These are phyloP conservation scores for Hypomontagnella monticulosa DNA, from an alignment of 495 filamentous ascomycete genomes.

Conservation along the genomic window DNA sequence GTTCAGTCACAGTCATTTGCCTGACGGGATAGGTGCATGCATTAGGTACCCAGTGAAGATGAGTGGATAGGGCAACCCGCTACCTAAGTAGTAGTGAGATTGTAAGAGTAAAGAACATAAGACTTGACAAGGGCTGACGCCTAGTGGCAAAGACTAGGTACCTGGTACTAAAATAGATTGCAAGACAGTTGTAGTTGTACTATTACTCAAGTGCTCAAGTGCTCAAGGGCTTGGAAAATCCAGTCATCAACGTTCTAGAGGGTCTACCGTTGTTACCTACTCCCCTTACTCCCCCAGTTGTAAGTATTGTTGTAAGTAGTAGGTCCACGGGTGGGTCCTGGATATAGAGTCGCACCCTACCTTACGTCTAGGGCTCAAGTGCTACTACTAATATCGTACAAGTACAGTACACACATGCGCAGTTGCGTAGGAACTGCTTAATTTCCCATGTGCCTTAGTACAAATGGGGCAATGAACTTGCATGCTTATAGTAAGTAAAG, in stretches of 20 bases:
- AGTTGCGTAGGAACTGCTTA: no score
- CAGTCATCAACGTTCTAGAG: slow-evolving; percentile 31
- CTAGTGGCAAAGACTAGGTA: slow-evolving; percentile 12
- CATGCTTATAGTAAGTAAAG: no score
- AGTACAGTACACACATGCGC: not conserved
- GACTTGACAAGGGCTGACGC: slow-evolving; percentile 13
- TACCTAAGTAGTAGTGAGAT: not conserved
- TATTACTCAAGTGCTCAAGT: no score
- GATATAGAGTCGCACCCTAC: slow-evolving; percentile 2
- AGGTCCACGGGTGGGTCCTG: slow-evolving; percentile 13
- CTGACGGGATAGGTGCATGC: slow-evolving; percentile 32
- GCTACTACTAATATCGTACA: not conserved
- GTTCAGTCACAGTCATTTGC: slow-evolving; percentile 29
- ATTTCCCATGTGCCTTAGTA: slow-evolving; percentile 10
- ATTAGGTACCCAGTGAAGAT: slow-evolving; percentile 28
- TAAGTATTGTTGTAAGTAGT: no score
- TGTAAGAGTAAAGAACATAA: slow-evolving; percentile 4
- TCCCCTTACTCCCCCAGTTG: slow-evolving; percentile 19
- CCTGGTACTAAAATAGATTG: slow-evolving; percentile 27
- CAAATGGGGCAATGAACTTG: slow-evolving; percentile 2
- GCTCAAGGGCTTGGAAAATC: slow-evolving; percentile 13
- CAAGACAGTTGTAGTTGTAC: slow-evolving; percentile 17
- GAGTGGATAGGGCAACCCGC: slow-evolving; percentile 7
- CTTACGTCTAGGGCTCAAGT: not conserved
- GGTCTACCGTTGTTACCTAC: slow-evolving; percentile 22